Conservation (phyloP, 164 flowering plant genomes). For the Liriodendron chinense region DNA sequence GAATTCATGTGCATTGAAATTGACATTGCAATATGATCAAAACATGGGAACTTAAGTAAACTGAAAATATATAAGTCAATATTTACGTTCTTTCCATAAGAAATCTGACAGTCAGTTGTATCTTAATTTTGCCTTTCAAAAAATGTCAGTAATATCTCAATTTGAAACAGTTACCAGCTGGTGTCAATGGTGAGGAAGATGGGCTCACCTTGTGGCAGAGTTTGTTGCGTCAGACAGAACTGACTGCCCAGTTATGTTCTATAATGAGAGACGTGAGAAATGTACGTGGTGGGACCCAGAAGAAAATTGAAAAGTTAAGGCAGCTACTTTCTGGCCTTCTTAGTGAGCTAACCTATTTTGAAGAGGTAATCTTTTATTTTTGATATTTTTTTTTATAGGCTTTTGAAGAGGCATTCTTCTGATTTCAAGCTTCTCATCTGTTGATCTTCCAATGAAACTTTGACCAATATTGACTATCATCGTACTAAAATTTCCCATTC, state of each 20-base stretch:
- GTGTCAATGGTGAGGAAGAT: constrained; percentile 72
- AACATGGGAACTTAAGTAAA: neutral
- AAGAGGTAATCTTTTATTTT: constrained; percentile 55
- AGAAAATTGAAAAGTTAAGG: constrained; percentile 94
- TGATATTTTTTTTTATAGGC: neutral
- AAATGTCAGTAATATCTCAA: neutral
- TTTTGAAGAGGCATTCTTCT: constrained; percentile 76
- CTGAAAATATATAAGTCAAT: neutral
- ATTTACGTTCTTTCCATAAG: neutral
- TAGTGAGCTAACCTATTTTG: constrained; percentile 95
- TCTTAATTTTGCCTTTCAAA: neutral
- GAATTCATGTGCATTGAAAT: neutral
- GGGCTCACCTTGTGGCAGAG: constrained; percentile 91
- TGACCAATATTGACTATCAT: neutral
- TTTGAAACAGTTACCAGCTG: constrained; percentile 57
- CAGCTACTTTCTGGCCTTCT: constrained; percentile 97
- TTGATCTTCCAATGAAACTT: neutral
- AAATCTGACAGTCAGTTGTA: neutral
- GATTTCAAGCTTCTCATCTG: neutral
- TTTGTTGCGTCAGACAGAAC: constrained; percentile 93
- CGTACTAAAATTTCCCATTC: neutral
- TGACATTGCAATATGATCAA: neutral
- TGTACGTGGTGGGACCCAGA: constrained; percentile 94
- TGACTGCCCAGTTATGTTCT: constrained; percentile 94
- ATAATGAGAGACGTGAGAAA: constrained; percentile 92